A percentile compares a stretch with the other conserved stretches of the same genome.
These are phyloP conservation scores for Dianthus caryophyllus DNA, from an alignment of 148 eudicot genomes.

Conservation along the genomic window DNA sequence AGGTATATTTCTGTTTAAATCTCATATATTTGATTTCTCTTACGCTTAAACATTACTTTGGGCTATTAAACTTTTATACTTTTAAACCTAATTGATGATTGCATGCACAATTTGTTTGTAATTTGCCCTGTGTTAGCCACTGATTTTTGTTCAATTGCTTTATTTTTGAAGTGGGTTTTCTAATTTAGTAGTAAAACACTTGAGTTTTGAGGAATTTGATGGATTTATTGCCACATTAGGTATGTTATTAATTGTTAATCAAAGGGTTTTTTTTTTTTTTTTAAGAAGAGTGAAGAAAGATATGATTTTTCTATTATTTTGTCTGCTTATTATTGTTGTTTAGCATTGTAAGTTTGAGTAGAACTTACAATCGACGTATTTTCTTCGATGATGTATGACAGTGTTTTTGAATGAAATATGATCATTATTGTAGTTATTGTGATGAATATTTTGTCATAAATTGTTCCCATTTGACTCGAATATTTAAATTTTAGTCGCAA, in stretches of 20 bases:
- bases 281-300: background rate
- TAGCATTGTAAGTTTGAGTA: background rate
- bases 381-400: too few species aligned
- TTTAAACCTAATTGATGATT: background rate
- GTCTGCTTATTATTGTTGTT: background rate
- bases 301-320: background rate
- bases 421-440: too few species aligned
- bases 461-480: too few species aligned
- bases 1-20: conserved; percentile 10
- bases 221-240: background rate
- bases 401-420: too few species aligned
- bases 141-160: background rate
- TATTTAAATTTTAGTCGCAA: too few species aligned
- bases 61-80: background rate
- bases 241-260: background rate
- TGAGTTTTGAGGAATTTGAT: background rate
- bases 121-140: background rate
- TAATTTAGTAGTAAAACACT: background rate
- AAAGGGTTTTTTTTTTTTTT: too few species aligned
- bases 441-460: too few species aligned
- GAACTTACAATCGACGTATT: too few species aligned
- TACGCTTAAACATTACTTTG: background rate
- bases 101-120: background rate
- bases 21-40: background rate
- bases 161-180: background rate